Evolutionary conservation across 2,329 filamentous ascomycete genomes (phyloP), one percentile per base, ranked within the genome.

Genomic region (Calonectria hawksworthii): DNA sequence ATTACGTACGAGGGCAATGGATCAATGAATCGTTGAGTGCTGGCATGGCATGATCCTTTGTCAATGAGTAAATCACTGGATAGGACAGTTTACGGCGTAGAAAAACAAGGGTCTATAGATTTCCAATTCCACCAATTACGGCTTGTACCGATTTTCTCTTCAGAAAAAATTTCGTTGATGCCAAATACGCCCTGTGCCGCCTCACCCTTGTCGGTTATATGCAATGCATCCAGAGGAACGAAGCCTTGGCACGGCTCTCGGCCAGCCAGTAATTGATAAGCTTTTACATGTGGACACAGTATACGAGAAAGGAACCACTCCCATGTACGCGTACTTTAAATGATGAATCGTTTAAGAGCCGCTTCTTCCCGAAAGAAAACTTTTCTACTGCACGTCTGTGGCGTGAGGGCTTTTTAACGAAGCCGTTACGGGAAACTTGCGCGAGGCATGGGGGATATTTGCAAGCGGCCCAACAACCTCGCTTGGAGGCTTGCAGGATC

Each of bases 1-100:
- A 56, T 79, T 10, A 75, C 74, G 4, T 76, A 77, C 1, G 77
- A 79, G 23, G 59, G 72, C 11, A 47, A 66, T 7, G 68, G 72
- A 26, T 56, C 50, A 5, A 66, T n/a, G 10, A 66, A 34, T 36
- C 61, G 41, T n/a, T 66, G n/a, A 71, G 61, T 47, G 18, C 36
- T 50, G 9, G 41, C 34, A 32, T 34, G 23, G 32, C 54, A 61
- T 36, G 28, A 36, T 69, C 14, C 26, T 47, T 50, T n/a, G 30
- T 51, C 14, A 32, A 61, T 41, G 30, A 59, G 68, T 21, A 44
- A 64, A 21, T n/a, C 47, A 67, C 23, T 41, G 13, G 59, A 47
- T 63, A 7, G 47, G 51, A 52, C 38, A 23, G 38, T 30, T 51
- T n/a, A 30, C 26, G 44, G 59, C 66, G 59, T 51, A 30, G 51